Base-by-base conservation (phyloP, 1,139 yeast species). In the Scheffersomyces stambukii region DNA sequence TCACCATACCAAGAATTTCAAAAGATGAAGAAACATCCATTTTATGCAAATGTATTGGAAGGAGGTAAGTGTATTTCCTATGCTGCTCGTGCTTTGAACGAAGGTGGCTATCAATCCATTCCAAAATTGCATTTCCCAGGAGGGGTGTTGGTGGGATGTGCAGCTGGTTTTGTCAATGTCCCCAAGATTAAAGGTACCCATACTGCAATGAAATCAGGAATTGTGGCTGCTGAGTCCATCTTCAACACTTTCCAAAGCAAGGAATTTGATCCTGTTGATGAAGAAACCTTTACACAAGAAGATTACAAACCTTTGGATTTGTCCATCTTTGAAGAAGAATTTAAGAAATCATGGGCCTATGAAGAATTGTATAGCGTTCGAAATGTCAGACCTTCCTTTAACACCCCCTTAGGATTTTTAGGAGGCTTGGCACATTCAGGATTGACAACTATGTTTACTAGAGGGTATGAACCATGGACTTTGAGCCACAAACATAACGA, bases 151-250 rank as follows among this genome's bases (percentile, higher is more conserved):
- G 91, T 91, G 23, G 98, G 98, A 18, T 93, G 95, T 38, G 65
- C 93, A 30, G 98, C 98, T 6, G 98, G 98, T 1, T 89, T 91
- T 54, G 75, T 91, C 71, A 91, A 91, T 53, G 97, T 91, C 25
- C 96, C 98, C 25, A 91, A 91, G 54, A 83, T 91, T 48, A 91
- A 91, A 60, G 98, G 98, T n/a, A 81, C 96, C 0, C 98, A 91
- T 53, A 89, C 96, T 1, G 97, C 98, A 3, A 83, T 91, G 75
- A 91, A 89, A 55, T 72, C 93, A 8, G 98, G 97, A 20, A 81
- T 91, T 70, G 60, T 91, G 17, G 98, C 97, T 3, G 98, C 97
- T 2, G 97, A 91, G 47, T 54, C 74, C 15, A 82, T 88, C 22
- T 86, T 67, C 46, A 70, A 73, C n/a, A 66, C 58, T 24, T 60